Evolutionary conservation across 768 basidiomycete species (phyloP), one percentile per base, ranked within the genome.

Genomic region (Lentinula boryana): DNA sequence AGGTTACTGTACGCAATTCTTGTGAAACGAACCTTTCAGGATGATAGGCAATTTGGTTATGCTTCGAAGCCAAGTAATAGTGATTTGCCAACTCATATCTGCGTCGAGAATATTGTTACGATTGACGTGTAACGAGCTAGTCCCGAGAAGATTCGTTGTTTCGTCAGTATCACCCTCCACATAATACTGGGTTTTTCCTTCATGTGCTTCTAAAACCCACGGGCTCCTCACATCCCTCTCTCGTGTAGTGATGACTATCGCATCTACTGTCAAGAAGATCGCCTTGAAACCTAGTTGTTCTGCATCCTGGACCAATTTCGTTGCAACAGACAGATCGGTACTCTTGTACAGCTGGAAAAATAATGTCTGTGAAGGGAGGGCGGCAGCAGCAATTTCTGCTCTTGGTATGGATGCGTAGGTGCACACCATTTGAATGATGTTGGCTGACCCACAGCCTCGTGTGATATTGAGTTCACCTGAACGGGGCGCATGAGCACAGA

Each of bases 261-360:
- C 90, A 72, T 98, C 95, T 2, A 96, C 94, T 2, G 95, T 97
- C 58, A 98, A 77, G 70, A 93, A 93, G 61, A 98, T 90, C 0
- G 91, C 93, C 52, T 88, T 92, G 72, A 89, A 95, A 0, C 93
- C 92, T 3, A 91, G 72, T 33, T 71, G 69, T 61, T 89, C 88
- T 21, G 93, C 82, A 54, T 90, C 85, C 50, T 80, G 78, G 15
- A 97, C 80, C 32, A 91, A 83, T 63, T 80, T 78, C 68, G 84
- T 86, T 1, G 93, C 92, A 38, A 80, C 76, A 13, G 72, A 67
- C 60, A 91, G 82, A 67, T 91, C 78, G 48, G 77, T 76, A 73
- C 93, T 84, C 67, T 96, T 91, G 75, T 98, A 96, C 13, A 97
- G 76, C 69, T 93, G 91, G 74, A 92, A 93, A 71, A 91, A 91